Evolutionary conservation across 2,329 filamentous ascomycete species (phyloP), one percentile per base, ranked within the genome.

Genomic region (Scedosporium apiospermum): DNA sequence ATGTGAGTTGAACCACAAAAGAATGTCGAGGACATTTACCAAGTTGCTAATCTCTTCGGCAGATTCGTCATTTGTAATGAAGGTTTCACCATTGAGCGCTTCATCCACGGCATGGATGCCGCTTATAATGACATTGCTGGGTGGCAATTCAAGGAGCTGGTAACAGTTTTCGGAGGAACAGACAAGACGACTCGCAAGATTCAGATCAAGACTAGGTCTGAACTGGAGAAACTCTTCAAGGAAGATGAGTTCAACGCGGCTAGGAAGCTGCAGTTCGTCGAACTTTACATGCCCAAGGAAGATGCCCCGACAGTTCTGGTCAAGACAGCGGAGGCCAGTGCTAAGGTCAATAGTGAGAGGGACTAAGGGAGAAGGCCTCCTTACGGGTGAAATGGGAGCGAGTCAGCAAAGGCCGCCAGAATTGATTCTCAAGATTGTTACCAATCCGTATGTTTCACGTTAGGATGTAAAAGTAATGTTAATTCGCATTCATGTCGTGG

Each of bases 1-100:
- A 87, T 96, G 82, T 88, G 76, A 78, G 84, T 76, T 30, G 4
- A 27, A 16, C 3, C 23, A 23, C 10, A 16, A 62, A 62, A 4
- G 38, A 6, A 34, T 53, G 16, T 27, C 14, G 12, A 38, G 59
- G 27, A 26, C 12, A 58, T n/a, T 3, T 58, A 21, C 14, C 16
- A 18, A 21, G 6, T 30, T 5, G 16, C 67, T 73, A 65, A 73
- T 63, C 51, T 42, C 3, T 2, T 60, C n/a, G 42, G 6, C 62
- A 85, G 84, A 65, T 93, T 96, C 72, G 81, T 95, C 65, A 88
- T 96, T 67, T 91, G 89, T 80, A 96, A 96, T 72, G 85, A 93
- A 49, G 92, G 92, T 10, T 96, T 90, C 76, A 95, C 91, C 9
- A 95, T 96, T 72, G 92, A 96, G 76, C 86, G 92, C 34, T 89